Evolutionary conservation across 1,284 basidiomycete species (phyloP), one percentile per base, ranked within the genome.

Genomic region (Rhodotorula sp.): DNA sequence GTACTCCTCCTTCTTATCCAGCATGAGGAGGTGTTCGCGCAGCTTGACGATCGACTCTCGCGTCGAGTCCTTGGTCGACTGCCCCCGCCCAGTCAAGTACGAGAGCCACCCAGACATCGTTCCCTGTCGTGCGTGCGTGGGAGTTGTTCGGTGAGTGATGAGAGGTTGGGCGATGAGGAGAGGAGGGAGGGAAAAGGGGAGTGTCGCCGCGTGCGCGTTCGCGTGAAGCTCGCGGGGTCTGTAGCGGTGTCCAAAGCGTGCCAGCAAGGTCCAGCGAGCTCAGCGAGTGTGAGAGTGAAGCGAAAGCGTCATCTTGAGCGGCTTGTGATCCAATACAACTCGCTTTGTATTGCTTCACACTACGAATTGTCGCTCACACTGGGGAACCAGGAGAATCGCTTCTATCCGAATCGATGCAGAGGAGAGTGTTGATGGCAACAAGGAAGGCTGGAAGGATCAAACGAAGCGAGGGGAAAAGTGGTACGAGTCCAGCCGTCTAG

Each of bases 1-100:
- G 81, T 92, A 86, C 81, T 98, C 94, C 84, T 99, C 96, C 85
- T 97, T 97, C 91, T 98, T 99, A 86, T 98, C 94, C 76, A 99
- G 88, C 88, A 97, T 90, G 81, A 94, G 87, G 60, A 83, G 76
- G 77, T 82, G 81, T 73, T 79, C 71, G 76, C 77, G 76, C 61
- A 83, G 74, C 40, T 81, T 81, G 34, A 83, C 80, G 73, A 83
- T 83, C 63, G 82, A 80, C 64, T 82, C 81, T 48, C 81, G 75
- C 11, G 82, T 80, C 47, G 72, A 72, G 67, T 79, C 78, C 53
- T 71, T 70, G 24, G 69, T 59, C 44, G 69, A 58, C 15, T 68
- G 71, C 31, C 72, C 69, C 31, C 72, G 66, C 10, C 80, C 81
- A 50, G 80, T 80, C 68, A 83, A 80, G 83, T 89, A 93, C 79